phyloP scores from a whole-genome alignment of 331 rosid genomes.

The Phaseolus coccineus region DNA sequence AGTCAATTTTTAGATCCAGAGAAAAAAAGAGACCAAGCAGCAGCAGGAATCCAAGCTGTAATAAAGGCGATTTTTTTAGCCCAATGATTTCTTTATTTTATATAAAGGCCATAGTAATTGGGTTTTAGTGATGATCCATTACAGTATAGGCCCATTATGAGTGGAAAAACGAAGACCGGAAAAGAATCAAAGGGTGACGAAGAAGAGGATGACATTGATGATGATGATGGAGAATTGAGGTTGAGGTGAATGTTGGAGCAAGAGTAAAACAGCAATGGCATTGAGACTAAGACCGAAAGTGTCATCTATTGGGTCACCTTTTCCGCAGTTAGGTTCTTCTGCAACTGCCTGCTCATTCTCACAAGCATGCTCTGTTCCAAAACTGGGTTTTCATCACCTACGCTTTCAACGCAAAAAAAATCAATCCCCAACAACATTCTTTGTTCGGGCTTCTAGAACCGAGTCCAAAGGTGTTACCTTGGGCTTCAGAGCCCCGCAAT shows the following conservation, averaged over 20 bases:
- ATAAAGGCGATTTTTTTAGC: too few species aligned
- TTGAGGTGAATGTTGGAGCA: slow-evolving; percentile 19
- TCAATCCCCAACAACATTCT: slow-evolving; percentile 46
- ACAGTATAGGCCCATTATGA: neutral
- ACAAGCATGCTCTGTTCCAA: slow-evolving; percentile 49
- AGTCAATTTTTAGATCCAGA: too few species aligned
- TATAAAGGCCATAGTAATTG: too few species aligned
- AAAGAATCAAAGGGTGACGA: neutral
- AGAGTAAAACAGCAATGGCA: slow-evolving; percentile 47
- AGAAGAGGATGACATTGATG: slow-evolving; percentile 26
- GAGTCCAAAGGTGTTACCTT: slow-evolving; percentile 68
- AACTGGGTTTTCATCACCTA: slow-evolving; percentile 52
- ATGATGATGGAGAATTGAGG: slow-evolving; percentile 38
- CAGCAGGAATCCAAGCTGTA: neutral
- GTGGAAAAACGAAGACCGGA: slow-evolving; percentile 19
- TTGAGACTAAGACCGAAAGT: slow-evolving; percentile 11
- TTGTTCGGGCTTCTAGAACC: slow-evolving; percentile 69
- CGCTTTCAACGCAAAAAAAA: slow-evolving; percentile 43
- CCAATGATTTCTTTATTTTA: too few species aligned
- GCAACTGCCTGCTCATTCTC: slow-evolving; percentile 35
- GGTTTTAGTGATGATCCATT: neutral
- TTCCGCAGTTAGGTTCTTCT: slow-evolving; percentile 39
- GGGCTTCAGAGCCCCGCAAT: slow-evolving; percentile 85
- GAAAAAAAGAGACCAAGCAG: too few species aligned
- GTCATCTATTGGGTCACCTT: slow-evolving; percentile 42